phyloP scores from a whole-genome alignment of 2,329 filamentous ascomycete species.

The Exophiala mesophila region DNA sequence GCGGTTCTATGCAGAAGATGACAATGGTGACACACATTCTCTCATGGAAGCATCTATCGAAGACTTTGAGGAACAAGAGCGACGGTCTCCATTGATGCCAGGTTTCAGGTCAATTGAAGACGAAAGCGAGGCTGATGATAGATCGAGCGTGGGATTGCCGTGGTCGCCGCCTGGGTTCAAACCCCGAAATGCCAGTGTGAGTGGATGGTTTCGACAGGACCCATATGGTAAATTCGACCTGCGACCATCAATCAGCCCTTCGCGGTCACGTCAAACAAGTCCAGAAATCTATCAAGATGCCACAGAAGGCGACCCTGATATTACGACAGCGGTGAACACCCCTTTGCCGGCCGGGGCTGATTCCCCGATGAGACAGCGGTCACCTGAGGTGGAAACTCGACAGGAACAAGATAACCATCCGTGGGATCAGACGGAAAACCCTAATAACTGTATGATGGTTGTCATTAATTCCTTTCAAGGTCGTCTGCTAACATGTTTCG shows the following conservation, averaged over 20 bases:
- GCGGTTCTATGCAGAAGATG: slow-evolving; percentile 46
- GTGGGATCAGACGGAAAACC: slow-evolving; percentile 23
- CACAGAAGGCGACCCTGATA: slow-evolving; percentile 45
- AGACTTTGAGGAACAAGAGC: slow-evolving; percentile 56
- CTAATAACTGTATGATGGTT: slow-evolving; percentile 49
- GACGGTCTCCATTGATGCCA: slow-evolving; percentile 50
- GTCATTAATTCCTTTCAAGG: slow-evolving; percentile 16
- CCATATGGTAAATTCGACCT: slow-evolving; percentile 43
- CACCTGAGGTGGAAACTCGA: slow-evolving; percentile 48
- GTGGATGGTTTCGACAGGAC: slow-evolving; percentile 51
- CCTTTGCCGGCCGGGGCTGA: slow-evolving; percentile 51
- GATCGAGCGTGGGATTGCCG: slow-evolving; percentile 41
- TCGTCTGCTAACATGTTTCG: slow-evolving; percentile 3
- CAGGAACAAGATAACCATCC: slow-evolving; percentile 23
- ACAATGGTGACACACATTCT: slow-evolving; percentile 38
- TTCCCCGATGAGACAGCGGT: slow-evolving; percentile 54
- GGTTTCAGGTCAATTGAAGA: slow-evolving; percentile 53
- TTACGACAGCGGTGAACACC: slow-evolving; percentile 50
- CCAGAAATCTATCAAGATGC: slow-evolving; percentile 55
- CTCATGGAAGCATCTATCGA: slow-evolving; percentile 57
- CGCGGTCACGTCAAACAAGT: slow-evolving; percentile 53
- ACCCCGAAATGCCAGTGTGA: slow-evolving; percentile 42
- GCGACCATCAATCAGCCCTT: slow-evolving; percentile 44
- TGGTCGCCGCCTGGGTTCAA: slow-evolving; percentile 63
- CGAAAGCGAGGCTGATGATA: slow-evolving; percentile 42